Conservation (phyloP, 495 filamentous ascomycete genomes). For the Ramalina peruviana region DNA sequence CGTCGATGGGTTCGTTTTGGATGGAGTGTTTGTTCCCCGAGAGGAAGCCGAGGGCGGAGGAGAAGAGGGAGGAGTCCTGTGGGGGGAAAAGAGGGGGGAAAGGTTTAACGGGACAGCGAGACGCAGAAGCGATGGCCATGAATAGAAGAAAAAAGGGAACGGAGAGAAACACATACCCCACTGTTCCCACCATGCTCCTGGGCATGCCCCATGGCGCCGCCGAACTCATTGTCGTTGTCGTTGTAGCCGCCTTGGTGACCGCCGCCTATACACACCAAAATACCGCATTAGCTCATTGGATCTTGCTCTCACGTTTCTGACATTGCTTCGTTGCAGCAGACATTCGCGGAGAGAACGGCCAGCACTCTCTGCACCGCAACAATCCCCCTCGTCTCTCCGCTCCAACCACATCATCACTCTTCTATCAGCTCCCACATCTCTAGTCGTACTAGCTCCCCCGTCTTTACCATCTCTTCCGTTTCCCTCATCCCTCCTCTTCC, state of each 20-base stretch:
- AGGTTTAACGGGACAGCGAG: too few relatives aligned
- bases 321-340: too few relatives aligned
- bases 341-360: too few relatives aligned
- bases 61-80: conserved; percentile 35
- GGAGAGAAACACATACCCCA: not conserved
- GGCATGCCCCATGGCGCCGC: conserved; percentile 34
- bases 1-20: conserved; percentile 35
- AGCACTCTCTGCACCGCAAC: too few relatives aligned
- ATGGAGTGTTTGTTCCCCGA: conserved; percentile 26
- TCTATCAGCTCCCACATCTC: too few relatives aligned
- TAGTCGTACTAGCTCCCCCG: too few relatives aligned
- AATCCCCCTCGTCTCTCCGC: too few relatives aligned
- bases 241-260: conserved; percentile 5
- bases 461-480: too few relatives aligned
- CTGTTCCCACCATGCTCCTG: conserved; percentile 18
- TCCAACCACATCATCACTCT: too few relatives aligned
- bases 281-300: too few relatives aligned
- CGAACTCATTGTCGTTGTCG: conserved; percentile 29
- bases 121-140: conserved; percentile 5
- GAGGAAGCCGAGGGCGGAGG: conserved; percentile 33
- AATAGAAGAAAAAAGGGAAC: not conserved
- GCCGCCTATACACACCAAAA: conserved; percentile 1
- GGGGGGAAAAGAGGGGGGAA: conserved; percentile 30
- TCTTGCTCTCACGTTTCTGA: too few relatives aligned
- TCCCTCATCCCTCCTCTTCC: too few relatives aligned